Evolutionary conservation across 768 basidiomycete species (phyloP), one percentile per base, ranked within the genome.

Genomic region (Coprinellus aureogranulatus): DNA sequence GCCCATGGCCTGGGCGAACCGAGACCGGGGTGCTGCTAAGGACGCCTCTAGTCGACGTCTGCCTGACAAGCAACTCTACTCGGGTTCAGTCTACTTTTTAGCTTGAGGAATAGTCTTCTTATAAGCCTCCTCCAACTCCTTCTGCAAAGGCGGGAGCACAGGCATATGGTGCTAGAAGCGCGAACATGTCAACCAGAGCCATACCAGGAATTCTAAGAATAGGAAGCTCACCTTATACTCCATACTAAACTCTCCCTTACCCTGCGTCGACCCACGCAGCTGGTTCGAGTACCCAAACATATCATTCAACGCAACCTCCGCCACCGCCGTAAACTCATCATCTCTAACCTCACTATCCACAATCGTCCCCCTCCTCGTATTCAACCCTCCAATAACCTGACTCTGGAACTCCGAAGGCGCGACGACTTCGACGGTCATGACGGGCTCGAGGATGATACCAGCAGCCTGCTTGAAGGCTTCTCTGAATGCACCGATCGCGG

Each of bases 261-360:
- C 97, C 74, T 98, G 97, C 0, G 97, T 99, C 57, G 85, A 86
- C 2, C 96, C 96, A 57, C 96, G 86, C 45, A 98, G 79, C 64
- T 93, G 90, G 65, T 87, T 92, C 37, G 94, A 95, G 70, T 98
- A 98, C 18, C 93, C 92, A 68, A 99, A 99, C 96, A 98, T 98
- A 64, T 98, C 96, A 71, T 94, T 97, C 72, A 99, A 71, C 8
- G 92, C 87, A 12, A 99, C 95, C 67, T 98, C 96, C 22, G 93
- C 94, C 27, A 83, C 80, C 54, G 89, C 83, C 4, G 92, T 93
- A 68, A 99, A 98, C 73, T 99, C 96, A 64, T 98, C 97, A 63
- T 97, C 95, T 42, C 96, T 87, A 30, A 96, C 89, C 74, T 98
- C 97, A 64, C 91, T 96, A 66, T 98, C 96, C 41, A 95, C 77